phyloP scores from a whole-genome alignment of 768 basidiomycete genomes.

The Pleurotus cornucopiae region DNA sequence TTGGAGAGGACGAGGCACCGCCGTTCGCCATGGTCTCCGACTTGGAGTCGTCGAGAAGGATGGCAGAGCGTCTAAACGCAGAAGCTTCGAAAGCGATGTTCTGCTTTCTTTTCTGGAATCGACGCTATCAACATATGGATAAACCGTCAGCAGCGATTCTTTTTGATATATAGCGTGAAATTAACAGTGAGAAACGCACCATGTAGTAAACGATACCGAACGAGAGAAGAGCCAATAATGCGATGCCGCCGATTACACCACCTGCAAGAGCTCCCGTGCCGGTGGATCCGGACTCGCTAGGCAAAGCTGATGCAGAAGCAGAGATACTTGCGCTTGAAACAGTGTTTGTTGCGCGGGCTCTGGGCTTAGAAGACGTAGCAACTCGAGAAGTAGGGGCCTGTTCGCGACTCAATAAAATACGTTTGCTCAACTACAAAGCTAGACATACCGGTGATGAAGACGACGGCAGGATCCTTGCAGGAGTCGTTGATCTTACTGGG shows the following conservation, averaged over 20 bases:
- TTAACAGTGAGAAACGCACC: neutral
- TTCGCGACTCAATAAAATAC: neutral
- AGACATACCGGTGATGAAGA: neutral
- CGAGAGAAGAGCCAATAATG: neutral
- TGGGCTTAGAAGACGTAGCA: neutral
- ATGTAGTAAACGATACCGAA: constrained; percentile 2
- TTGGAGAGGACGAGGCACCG: neutral
- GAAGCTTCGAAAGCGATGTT: constrained; percentile 29
- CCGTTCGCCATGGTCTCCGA: neutral
- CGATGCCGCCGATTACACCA: constrained; percentile 1
- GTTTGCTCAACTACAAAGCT: neutral
- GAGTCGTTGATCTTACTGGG: neutral
- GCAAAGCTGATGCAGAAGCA: neutral
- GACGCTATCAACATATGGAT: constrained; percentile 29
- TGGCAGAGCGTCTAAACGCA: constrained; percentile 61
- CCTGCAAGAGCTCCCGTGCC: constrained; percentile 1
- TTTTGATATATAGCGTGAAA: neutral
- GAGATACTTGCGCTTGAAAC: neutral
- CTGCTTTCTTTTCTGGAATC: constrained; percentile 25
- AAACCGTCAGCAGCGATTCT: neutral
- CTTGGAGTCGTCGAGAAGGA: constrained; percentile 49
- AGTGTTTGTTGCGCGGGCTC: neutral
- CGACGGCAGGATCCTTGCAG: neutral
- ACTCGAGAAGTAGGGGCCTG: neutral
- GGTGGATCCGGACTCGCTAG: neutral